Percentiles rank a stretch among this genome's conserved stretches.
These are phyloP conservation scores for Fusarium tuaranense DNA, from an alignment of 2,329 filamentous ascomycete species.

Conservation along the genomic window DNA sequence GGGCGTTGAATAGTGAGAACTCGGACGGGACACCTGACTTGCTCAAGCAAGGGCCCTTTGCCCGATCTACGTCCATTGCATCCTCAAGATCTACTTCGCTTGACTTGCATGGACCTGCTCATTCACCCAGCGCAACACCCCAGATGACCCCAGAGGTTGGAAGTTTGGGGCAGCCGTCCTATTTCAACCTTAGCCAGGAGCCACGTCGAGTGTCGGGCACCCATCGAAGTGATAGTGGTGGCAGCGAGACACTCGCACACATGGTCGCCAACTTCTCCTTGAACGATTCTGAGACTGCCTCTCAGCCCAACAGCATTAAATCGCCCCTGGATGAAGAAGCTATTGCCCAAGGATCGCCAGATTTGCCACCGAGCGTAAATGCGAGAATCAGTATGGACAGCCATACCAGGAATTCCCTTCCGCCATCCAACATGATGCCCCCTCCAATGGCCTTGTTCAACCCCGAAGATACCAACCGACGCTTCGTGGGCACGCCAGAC, in stretches of 20 bases:
- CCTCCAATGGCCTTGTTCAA: conserved; percentile 97
- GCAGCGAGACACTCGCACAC: conserved; percentile 84
- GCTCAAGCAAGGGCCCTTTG: conserved; percentile 91
- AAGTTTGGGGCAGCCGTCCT: conserved; percentile 84
- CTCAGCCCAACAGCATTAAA: conserved; percentile 59
- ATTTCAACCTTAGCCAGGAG: conserved; percentile 84
- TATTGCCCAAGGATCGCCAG: conserved; percentile 80
- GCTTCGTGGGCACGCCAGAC: conserved; percentile 96
- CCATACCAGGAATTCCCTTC: conserved; percentile 49
- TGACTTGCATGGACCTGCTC: conserved; percentile 78
- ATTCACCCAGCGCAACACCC: conserved; percentile 87
- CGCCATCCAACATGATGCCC: conserved; percentile 78
- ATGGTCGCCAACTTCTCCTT: conserved; percentile 87
- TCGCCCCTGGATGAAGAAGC: conserved; percentile 82
- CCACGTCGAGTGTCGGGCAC: conserved; percentile 76
- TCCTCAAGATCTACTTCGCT: conserved; percentile 96
- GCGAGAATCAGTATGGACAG: conserved; percentile 50
- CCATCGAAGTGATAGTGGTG: conserved; percentile 90
- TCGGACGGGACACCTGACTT: conserved; percentile 92
- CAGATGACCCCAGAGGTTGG: conserved; percentile 81
- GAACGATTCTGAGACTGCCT: conserved; percentile 66
- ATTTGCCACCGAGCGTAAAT: conserved; percentile 66
- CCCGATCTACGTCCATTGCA: conserved; percentile 83
- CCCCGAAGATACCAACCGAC: conserved; percentile 90
- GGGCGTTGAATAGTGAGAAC: conserved; percentile 81